Base-by-base conservation (phyloP, 345 rosid species). In the Rhodamnia argentea region DNA sequence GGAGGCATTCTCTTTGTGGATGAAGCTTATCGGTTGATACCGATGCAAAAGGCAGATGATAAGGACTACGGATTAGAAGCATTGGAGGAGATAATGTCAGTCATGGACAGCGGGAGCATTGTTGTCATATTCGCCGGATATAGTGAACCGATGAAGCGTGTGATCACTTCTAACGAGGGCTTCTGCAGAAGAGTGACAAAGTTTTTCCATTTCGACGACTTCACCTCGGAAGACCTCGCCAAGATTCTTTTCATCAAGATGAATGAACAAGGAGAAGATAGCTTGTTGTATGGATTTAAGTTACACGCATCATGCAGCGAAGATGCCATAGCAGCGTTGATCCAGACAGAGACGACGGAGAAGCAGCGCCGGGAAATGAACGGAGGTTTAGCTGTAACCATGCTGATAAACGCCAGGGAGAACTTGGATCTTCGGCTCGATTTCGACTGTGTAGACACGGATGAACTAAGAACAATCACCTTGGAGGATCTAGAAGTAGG, bases 1-100 rank as follows among this genome's bases (percentile, higher is more conserved):
- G 99, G 99, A 85, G 99, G 99, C 84, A 94, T 98, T 84, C 95
- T 98, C n/a, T 98, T 96, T 90, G 98, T 96, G 86, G 99, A 98
- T 40, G 99, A 98, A 92, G 99, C 99, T 42, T 98, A 98, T 90
- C 87, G 97, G 58, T 91, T 96, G 47, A 96, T 96, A 87, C 99
- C 99, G 0, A 93, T 95, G 96, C 99, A 96, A 90, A 98, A 98
- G 88, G 87, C 96, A 4, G 99, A 95, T 52, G 99, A 96, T 59
- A 98, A 95, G 86, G 99, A 98, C 90, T 98, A 96, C 20, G 99
- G 99, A 15, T 89, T 98, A 82, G 99, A 98, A 92, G 99, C 99
- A 27, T 86, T 98, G 18, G 99, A 98, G 90, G 98, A 96, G 86
- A 96, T 98, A 57, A 98, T 98, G 99, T 96, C 98, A 1, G 95